Conservation (phyloP, 192 early-diverging fungal species). For the Phycomyces nitens region DNA sequence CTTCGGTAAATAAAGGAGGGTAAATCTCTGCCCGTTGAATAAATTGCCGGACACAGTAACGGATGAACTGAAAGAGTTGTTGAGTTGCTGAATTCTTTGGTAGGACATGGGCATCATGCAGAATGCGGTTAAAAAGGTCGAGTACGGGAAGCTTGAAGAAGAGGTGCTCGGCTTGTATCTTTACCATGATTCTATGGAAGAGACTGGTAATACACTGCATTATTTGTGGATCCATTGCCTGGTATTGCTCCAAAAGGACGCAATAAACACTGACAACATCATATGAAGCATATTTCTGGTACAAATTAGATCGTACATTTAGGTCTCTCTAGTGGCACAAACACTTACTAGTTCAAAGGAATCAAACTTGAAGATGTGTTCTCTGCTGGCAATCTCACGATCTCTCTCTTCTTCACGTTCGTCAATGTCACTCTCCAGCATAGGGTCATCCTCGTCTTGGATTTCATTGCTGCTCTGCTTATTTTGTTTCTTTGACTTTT, state of each 20-base stretch:
- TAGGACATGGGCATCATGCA: slow-evolving; percentile 30
- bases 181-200: slow-evolving; percentile 68
- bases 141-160: slow-evolving; percentile 63
- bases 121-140: slow-evolving; percentile 61
- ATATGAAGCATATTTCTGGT: slow-evolving; percentile 54
- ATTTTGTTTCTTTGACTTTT: slow-evolving; percentile 11
- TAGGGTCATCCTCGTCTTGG: slow-evolving; percentile 14
- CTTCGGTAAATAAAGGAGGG: slow-evolving; percentile 58
- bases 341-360: slow-evolving; percentile 44
- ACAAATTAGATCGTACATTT: background rate
- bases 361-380: slow-evolving; percentile 49
- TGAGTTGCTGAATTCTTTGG: slow-evolving; percentile 27
- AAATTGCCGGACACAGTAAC: slow-evolving; percentile 49
- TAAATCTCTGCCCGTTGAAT: slow-evolving; percentile 50
- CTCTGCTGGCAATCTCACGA: slow-evolving; percentile 35
- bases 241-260: slow-evolving; percentile 51
- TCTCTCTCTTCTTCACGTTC: slow-evolving; percentile 31
- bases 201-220: slow-evolving; percentile 55
- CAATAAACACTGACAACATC: slow-evolving; percentile 52
- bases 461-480: slow-evolving; percentile 15
- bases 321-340: background rate
- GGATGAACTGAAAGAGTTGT: slow-evolving; percentile 55
- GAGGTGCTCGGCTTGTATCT: slow-evolving; percentile 43
- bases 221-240: slow-evolving; percentile 41
- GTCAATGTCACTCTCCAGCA: slow-evolving; percentile 10